Conservation (phyloP, 495 filamentous ascomycete species). For the Opeltia flavorubescens region DNA sequence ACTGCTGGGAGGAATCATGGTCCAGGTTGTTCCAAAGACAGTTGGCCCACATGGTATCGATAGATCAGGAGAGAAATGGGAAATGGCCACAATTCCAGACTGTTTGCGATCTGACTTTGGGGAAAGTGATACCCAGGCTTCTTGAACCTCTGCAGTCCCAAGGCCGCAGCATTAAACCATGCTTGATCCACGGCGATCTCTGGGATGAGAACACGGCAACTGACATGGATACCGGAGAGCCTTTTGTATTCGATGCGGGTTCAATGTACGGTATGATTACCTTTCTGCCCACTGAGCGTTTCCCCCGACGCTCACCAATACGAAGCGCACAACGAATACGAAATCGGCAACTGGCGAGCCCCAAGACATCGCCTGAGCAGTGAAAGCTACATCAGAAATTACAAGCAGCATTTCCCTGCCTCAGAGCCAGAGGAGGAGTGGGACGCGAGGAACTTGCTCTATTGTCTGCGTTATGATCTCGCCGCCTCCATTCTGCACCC, state of each 20-base stretch:
- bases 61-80: neutral
- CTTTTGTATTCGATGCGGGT: constrained; percentile 13
- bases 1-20: constrained; percentile 33
- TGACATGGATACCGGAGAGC: constrained; percentile 6
- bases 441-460: constrained; percentile 19
- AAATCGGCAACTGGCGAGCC: constrained; percentile 1
- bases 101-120: constrained; percentile 12
- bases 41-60: constrained; percentile 14
- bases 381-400: constrained; percentile 3
- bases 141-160: constrained; percentile 17
- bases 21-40: constrained; percentile 26
- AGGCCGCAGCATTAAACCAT: constrained; percentile 19
- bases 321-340: constrained; percentile 1
- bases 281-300: no score
- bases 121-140: constrained; percentile 26
- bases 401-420: constrained; percentile 7
- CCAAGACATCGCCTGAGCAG: neutral
- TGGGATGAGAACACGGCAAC: constrained; percentile 22
- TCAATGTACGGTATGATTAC: no score
- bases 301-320: no score
- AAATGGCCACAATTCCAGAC: neutral
- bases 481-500: neutral
- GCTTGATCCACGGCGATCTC: constrained; percentile 24
- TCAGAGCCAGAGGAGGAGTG: constrained; percentile 20
- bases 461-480: constrained; percentile 7